Conservation (phyloP, 129 eudicot genomes). For the Tagetes erecta region DNA sequence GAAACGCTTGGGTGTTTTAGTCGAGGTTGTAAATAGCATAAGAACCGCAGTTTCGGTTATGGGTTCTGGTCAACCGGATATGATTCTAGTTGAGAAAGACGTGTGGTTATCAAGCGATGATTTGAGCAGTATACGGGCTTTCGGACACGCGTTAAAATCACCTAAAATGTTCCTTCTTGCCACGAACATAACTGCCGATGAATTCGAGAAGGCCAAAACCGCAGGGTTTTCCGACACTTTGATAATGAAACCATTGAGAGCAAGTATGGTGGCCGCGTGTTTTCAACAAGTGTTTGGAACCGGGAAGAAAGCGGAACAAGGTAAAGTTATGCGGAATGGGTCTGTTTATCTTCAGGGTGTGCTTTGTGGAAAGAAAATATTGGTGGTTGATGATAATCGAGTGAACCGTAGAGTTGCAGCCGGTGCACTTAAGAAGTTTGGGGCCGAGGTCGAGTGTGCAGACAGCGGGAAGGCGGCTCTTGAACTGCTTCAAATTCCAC, state of each 20-base stretch:
- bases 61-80: slow-evolving; percentile 45
- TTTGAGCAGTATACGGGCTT: slow-evolving; percentile 25
- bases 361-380: slow-evolving; percentile 67
- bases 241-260: slow-evolving; percentile 80
- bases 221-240: slow-evolving; percentile 74
- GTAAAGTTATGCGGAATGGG: slow-evolving; percentile 43
- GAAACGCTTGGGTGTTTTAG: slow-evolving; percentile 63
- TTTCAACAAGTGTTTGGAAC: slow-evolving; percentile 65
- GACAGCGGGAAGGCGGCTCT: slow-evolving; percentile 84
- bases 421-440: slow-evolving; percentile 78
- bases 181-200: slow-evolving; percentile 55
- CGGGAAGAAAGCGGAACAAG: slow-evolving; percentile 39
- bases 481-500: slow-evolving; percentile 61
- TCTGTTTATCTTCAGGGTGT: slow-evolving; percentile 48
- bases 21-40: slow-evolving; percentile 49
- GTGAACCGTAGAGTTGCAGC: slow-evolving; percentile 96
- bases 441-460: slow-evolving; percentile 77
- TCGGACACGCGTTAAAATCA: slow-evolving; percentile 30
- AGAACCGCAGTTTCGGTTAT: slow-evolving; percentile 34
- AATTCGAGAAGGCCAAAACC: slow-evolving; percentile 61
- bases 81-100: slow-evolving; percentile 83
- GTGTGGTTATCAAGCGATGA: slow-evolving; percentile 62
- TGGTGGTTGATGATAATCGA: slow-evolving; percentile 82
- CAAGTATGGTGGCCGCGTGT: slow-evolving; percentile 86
- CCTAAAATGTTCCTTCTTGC: slow-evolving; percentile 78